Percentiles rank a stretch among this genome's conserved stretches.
phyloP scores from a whole-genome alignment of 805 yeast species.

The Starmerella gropengiesseri region DNA sequence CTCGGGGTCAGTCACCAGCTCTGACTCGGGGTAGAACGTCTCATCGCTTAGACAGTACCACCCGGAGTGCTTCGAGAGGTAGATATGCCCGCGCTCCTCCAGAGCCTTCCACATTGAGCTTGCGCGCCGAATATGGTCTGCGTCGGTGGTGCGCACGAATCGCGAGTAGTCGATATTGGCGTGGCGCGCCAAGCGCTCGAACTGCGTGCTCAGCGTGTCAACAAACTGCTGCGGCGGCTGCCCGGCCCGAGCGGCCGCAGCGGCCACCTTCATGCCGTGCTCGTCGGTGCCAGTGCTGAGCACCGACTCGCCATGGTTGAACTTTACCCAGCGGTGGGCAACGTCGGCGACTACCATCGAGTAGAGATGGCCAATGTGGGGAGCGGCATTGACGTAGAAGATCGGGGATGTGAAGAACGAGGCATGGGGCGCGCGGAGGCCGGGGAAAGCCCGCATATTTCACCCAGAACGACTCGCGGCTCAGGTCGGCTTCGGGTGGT shows the following conservation, averaged over 20 bases:
- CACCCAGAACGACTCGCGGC: too few relatives aligned
- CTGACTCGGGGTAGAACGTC: slow-evolving; percentile 79
- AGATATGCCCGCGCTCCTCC: slow-evolving; percentile 51
- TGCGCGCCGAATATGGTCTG: slow-evolving; percentile 61
- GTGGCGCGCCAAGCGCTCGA: slow-evolving; percentile 49
- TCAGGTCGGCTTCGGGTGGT: too few relatives aligned
- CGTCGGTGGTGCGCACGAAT: slow-evolving; percentile 84
- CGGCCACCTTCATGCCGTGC: slow-evolving; percentile 86
- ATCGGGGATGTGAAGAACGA: slow-evolving; percentile 64
- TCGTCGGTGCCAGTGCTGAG: slow-evolving; percentile 94
- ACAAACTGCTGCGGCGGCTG: slow-evolving; percentile 58
- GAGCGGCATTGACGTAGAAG: slow-evolving; percentile 89
- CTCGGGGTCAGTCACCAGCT: slow-evolving; percentile 37
- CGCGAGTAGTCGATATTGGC: slow-evolving; percentile 54
- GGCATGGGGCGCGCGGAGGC: slow-evolving; percentile 2
- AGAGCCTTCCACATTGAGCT: slow-evolving; percentile 58
- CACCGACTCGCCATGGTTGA: slow-evolving; percentile 37
- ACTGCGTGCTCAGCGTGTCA: slow-evolving; percentile 54
- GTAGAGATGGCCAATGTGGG: slow-evolving; percentile 89
- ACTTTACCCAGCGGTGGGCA: slow-evolving; percentile 56
- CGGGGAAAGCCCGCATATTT: slow-evolving; percentile 1
- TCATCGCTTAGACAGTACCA: slow-evolving; percentile 96
- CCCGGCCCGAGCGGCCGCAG: slow-evolving; percentile 55
- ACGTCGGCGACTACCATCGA: slow-evolving; percentile 79
- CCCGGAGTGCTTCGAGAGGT: slow-evolving; percentile 75